Evolutionary conservation across 257 asterid species (phyloP).

Genomic region (Nicotiana benthamiana): DNA sequence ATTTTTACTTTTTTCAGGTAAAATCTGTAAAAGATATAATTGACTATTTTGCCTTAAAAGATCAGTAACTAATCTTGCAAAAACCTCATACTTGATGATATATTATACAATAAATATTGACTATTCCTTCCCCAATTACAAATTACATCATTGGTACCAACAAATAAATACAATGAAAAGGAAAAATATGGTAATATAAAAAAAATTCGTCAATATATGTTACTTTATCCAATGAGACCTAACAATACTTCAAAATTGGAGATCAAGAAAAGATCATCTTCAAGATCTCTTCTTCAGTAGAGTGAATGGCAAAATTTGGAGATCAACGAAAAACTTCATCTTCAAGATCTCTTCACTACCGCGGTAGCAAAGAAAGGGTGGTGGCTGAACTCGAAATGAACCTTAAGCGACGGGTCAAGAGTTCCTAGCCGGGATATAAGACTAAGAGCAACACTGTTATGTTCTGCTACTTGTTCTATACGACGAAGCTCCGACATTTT

Average conservation of each 20-base stretch:
- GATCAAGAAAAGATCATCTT: not conserved
- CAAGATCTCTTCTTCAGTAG: not conserved
- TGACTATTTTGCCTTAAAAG: too few species aligned
- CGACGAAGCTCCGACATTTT: conserved; percentile 61
- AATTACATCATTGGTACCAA: not conserved
- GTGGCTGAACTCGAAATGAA: conserved; percentile 68
- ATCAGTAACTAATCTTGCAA: too few species aligned
- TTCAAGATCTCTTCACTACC: conserved; percentile 85
- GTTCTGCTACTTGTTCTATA: conserved; percentile 93
- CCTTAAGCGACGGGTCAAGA: conserved; percentile 71
- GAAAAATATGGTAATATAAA: not conserved
- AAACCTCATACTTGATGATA: not conserved
- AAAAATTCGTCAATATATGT: not conserved
- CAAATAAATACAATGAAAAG: conserved; percentile 2
- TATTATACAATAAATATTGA: not conserved
- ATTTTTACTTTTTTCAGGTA: too few species aligned
- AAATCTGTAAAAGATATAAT: too few species aligned
- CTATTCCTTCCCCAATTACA: not conserved
- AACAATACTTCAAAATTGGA: conserved; percentile 24
- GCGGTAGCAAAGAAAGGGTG: conserved; percentile 91
- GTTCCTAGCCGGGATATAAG: conserved; percentile 68
- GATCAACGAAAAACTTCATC: conserved; percentile 4
- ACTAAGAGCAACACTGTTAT: conserved; percentile 67
- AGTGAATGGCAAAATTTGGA: conserved; percentile 29
- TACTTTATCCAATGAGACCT: conserved; percentile 1